These are phyloP conservation scores for Saturnispora zaruensis DNA, from an alignment of 805 yeast species.

Conservation along the genomic window DNA sequence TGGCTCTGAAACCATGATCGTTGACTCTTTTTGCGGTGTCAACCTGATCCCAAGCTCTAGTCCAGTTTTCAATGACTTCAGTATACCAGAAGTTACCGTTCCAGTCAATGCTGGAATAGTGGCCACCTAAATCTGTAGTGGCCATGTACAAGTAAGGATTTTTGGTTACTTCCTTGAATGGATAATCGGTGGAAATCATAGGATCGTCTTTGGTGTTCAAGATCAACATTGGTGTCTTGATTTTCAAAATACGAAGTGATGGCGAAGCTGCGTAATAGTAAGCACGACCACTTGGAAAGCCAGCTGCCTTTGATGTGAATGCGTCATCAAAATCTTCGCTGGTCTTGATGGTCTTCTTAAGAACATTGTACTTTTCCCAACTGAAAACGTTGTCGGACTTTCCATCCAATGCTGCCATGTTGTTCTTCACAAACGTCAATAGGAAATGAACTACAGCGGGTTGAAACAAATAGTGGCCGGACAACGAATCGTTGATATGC, in stretches of 20 bases:
- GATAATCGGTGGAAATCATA: slow-evolving; percentile 46
- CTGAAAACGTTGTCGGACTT: slow-evolving; percentile 24
- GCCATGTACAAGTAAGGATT: slow-evolving; percentile 54
- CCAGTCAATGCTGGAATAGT: slow-evolving; percentile 43
- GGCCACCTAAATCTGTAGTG: slow-evolving; percentile 64
- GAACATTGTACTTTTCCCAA: slow-evolving; percentile 22
- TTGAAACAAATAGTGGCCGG: slow-evolving; percentile 35
- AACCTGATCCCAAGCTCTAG: slow-evolving; percentile 29
- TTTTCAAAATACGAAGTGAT: slow-evolving; percentile 41
- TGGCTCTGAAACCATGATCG: slow-evolving; percentile 17
- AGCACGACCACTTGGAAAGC: slow-evolving; percentile 51
- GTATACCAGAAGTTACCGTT: slow-evolving; percentile 42
- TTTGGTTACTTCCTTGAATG: slow-evolving; percentile 37
- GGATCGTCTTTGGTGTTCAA: slow-evolving; percentile 64
- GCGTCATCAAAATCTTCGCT: slow-evolving; percentile 51
- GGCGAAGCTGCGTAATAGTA: slow-evolving; percentile 65
- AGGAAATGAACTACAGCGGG: slow-evolving; percentile 35
- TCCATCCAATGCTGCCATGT: slow-evolving; percentile 29
- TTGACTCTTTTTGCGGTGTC: slow-evolving; percentile 12
- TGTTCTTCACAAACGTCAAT: slow-evolving; percentile 37
- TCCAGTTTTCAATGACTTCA: slow-evolving; percentile 33
- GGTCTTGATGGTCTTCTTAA: slow-evolving; percentile 31
- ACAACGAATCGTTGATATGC: slow-evolving; percentile 31
- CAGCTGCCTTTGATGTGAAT: slow-evolving; percentile 55
- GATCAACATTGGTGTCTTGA: slow-evolving; percentile 55